A percentile compares a stretch with the other conserved stretches of the same genome.
Conservation (phyloP, 1,284 basidiomycete species). For the Filobasidium uniguttulatum region DNA sequence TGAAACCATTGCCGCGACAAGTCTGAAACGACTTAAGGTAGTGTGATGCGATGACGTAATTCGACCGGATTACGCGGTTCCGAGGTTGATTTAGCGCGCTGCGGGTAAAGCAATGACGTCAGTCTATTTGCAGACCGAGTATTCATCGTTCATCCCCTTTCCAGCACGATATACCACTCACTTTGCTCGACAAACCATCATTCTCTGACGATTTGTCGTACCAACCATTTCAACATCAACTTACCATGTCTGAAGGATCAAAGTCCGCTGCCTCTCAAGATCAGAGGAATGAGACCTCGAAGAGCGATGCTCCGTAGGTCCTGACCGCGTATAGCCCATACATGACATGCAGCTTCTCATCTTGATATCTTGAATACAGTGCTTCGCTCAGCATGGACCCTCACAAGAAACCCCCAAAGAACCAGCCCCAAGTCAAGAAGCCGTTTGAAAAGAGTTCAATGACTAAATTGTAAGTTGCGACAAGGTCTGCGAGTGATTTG, state of each 20-base stretch:
- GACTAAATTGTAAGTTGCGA: conserved; percentile 31
- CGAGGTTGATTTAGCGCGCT: too few relatives aligned
- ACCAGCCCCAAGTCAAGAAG: conserved; percentile 32
- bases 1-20: too few relatives aligned
- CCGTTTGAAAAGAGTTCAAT: conserved; percentile 32
- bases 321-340: background rate
- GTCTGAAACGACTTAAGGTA: too few relatives aligned
- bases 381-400: conserved; percentile 27
- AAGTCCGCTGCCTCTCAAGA: background rate
- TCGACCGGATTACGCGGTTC: too few relatives aligned
- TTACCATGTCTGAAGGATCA: too few relatives aligned
- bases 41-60: too few relatives aligned
- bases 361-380: background rate
- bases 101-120: too few relatives aligned
- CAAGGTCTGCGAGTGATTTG: too few relatives aligned
- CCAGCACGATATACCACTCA: too few relatives aligned
- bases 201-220: background rate
- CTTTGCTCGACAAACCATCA: too few relatives aligned
- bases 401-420: conserved; percentile 23
- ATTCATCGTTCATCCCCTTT: too few relatives aligned
- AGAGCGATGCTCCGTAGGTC: conserved; percentile 10
- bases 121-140: too few relatives aligned
- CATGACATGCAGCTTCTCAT: background rate
- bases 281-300: conserved; percentile 6
- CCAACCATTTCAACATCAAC: background rate